Percentiles rank a stretch among this genome's conserved stretches.
Conservation (phyloP, 208 protist genomes). For the Leptomonas seymouri region DNA sequence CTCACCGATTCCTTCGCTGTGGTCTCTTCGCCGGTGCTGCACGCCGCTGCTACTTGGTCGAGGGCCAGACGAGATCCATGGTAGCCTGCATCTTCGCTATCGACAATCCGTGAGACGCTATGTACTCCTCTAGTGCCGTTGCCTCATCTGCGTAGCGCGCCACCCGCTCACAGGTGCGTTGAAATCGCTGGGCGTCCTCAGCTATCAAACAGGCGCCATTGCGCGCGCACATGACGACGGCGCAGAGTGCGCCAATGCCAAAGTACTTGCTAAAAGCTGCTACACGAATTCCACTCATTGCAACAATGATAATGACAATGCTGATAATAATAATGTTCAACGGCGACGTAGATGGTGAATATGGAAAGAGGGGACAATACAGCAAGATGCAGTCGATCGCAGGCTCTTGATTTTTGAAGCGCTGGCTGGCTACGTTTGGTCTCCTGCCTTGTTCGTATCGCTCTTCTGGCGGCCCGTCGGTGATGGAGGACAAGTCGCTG, state of each 20-base stretch:
- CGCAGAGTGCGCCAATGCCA: slow-evolving; percentile 40
- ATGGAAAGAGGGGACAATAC: slow-evolving; percentile 2
- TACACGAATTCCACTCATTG: slow-evolving; percentile 49
- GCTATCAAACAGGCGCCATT: slow-evolving; percentile 53
- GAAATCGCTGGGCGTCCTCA: slow-evolving; percentile 35
- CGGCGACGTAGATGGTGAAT: not conserved
- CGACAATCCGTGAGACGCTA: slow-evolving; percentile 29
- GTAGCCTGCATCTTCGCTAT: slow-evolving; percentile 23
- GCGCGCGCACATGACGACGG: slow-evolving; percentile 45
- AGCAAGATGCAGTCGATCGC: not conserved
- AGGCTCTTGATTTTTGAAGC: too few species aligned
- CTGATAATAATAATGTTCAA: not conserved
- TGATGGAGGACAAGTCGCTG: too few species aligned
- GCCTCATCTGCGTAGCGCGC: slow-evolving; percentile 42
- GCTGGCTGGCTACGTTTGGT: too few species aligned
- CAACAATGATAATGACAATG: not conserved
- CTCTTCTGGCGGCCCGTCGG: too few species aligned
- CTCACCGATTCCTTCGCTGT: too few species aligned
- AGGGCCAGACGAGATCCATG: slow-evolving; percentile 12
- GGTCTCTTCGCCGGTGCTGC: not conserved
- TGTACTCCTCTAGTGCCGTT: slow-evolving; percentile 43
- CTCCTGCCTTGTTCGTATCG: too few species aligned
- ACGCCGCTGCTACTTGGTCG: not conserved
- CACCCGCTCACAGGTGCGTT: slow-evolving; percentile 42
- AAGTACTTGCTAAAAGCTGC: slow-evolving; percentile 66